Evolutionary conservation across 192 early-diverging fungal genomes (phyloP).

Genomic region (Coemansia furcata): DNA sequence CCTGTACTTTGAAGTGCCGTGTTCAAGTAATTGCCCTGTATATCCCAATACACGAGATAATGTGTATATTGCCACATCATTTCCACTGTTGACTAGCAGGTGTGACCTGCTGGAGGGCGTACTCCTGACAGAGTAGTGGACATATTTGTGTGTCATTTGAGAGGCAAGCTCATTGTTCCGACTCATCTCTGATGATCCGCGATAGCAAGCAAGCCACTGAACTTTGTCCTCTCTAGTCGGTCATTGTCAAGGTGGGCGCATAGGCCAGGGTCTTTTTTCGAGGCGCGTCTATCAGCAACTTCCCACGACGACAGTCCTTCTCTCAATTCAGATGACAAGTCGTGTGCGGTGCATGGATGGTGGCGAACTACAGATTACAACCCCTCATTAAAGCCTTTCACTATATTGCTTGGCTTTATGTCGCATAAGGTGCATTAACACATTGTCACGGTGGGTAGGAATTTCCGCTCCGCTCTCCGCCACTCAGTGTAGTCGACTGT

Average conservation of each 20-base stretch:
- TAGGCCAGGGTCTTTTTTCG: not conserved
- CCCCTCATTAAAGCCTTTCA: not conserved
- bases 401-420: not conserved
- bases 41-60: not conserved
- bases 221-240: not conserved
- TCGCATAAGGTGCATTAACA: not conserved
- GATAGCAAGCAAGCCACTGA: not conserved
- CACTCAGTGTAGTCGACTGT: not conserved
- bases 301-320: not conserved
- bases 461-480: not conserved
- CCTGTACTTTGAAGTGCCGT: not conserved
- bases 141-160: not conserved
- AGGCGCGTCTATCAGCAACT: not conserved
- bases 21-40: not conserved
- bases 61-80: not conserved
- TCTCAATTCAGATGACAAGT: not conserved
- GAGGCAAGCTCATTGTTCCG: not conserved
- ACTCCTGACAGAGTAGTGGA: not conserved
- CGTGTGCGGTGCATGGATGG: not conserved
- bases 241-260: not conserved
- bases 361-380: not conserved
- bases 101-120: not conserved
- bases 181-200: not conserved
- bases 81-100: not conserved
- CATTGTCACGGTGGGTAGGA: not conserved